These are phyloP conservation scores for Huiozyma sinensis DNA, from an alignment of 805 yeast genomes.

Conservation along the genomic window DNA sequence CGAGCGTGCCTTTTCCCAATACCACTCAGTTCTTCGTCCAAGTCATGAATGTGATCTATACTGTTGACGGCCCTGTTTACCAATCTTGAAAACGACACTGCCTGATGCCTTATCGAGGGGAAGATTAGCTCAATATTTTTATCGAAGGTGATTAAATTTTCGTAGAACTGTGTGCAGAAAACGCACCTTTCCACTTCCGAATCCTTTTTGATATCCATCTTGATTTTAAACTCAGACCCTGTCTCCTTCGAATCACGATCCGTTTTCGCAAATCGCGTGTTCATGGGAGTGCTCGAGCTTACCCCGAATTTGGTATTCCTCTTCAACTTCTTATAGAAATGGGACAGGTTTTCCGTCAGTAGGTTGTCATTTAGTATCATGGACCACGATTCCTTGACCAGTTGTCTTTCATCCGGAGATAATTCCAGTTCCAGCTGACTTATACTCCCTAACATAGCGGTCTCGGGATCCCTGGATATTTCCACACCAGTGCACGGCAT, in stretches of 20 bases:
- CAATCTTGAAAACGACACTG: conserved; percentile 71
- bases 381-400: conserved; percentile 31
- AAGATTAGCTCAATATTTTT: conserved; percentile 52
- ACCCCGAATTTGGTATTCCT: not conserved
- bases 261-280: not conserved
- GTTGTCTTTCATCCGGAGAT: conserved; percentile 24
- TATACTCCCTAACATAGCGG: conserved; percentile 2
- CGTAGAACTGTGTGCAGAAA: conserved; percentile 69
- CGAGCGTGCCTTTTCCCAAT: conserved; percentile 70
- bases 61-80: conserved; percentile 55
- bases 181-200: conserved; percentile 35
- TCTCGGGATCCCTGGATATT: not conserved
- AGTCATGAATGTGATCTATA: conserved; percentile 44
- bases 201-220: not conserved
- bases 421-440: conserved; percentile 10
- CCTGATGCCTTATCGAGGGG: conserved; percentile 72
- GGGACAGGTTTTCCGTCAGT: not conserved
- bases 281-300: not conserved
- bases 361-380: conserved; percentile 30
- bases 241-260: not conserved
- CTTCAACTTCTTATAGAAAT: conserved; percentile 4
- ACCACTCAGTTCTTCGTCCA: conserved; percentile 50
- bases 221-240: not conserved
- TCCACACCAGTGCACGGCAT: too few species aligned
- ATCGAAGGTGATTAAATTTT: conserved; percentile 51